phyloP scores from a whole-genome alignment of 805 yeast species.

The Candida ipomoeae region DNA sequence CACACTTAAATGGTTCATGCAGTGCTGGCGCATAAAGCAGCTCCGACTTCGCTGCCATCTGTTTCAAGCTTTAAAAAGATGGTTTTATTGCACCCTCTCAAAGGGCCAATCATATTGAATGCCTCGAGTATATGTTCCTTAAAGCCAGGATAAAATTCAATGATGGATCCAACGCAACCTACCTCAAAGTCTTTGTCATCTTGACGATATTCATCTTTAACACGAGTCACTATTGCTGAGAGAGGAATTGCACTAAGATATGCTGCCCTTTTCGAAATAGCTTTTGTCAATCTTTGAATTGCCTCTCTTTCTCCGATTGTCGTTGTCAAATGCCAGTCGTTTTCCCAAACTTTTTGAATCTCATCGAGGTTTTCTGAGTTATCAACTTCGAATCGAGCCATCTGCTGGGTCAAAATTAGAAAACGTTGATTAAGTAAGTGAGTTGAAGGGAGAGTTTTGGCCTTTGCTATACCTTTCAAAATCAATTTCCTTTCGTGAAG shows the following conservation, averaged over 20 bases:
- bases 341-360: slow-evolving; percentile 64
- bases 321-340: slow-evolving; percentile 66
- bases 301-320: slow-evolving; percentile 66
- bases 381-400: slow-evolving; percentile 83
- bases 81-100: slow-evolving; percentile 70
- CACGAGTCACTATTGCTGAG: slow-evolving; percentile 76
- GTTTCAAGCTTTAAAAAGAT: slow-evolving; percentile 77
- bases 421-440: slow-evolving; percentile 74
- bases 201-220: slow-evolving; percentile 51
- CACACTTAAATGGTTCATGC: not conserved
- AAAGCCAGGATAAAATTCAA: slow-evolving; percentile 91
- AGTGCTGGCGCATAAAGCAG: slow-evolving; percentile 78
- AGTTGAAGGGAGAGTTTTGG: slow-evolving; percentile 43
- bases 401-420: slow-evolving; percentile 75
- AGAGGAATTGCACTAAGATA: slow-evolving; percentile 83
- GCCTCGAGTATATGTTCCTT: slow-evolving; percentile 78
- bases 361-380: slow-evolving; percentile 67
- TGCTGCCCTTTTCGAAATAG: slow-evolving; percentile 87
- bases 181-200: slow-evolving; percentile 70
- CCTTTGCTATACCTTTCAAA: slow-evolving; percentile 48
- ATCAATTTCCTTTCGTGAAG: slow-evolving; percentile 55
- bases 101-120: slow-evolving; percentile 61
- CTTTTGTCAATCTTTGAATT: slow-evolving; percentile 69
- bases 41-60: slow-evolving; percentile 97
- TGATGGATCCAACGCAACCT: slow-evolving; percentile 94